A percentile compares a stretch with the other conserved stretches of the same genome.
phyloP scores from a whole-genome alignment of 495 filamentous ascomycete species.

The Chaetomidium leptoderma region DNA sequence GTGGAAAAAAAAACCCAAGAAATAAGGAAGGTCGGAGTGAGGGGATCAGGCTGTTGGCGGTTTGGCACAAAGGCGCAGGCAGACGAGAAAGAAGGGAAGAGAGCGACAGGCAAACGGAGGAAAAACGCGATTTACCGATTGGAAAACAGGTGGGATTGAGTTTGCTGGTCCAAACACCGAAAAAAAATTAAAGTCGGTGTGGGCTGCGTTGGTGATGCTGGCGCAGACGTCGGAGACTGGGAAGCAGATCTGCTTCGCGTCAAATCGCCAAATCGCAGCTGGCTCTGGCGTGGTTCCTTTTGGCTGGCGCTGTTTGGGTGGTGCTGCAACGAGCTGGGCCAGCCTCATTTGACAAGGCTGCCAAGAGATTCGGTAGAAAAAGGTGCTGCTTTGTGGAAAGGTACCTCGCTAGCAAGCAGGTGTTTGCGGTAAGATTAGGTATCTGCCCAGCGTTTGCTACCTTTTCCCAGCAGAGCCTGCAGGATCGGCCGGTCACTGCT shows the following conservation, averaged over 20 bases:
- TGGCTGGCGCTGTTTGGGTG: not conserved
- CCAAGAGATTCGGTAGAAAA: conserved; percentile 18
- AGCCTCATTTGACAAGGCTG: conserved; percentile 26
- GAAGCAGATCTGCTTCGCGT: conserved; percentile 21
- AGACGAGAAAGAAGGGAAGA: conserved; percentile 1
- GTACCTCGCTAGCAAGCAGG: not conserved
- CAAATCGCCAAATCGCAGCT: conserved; percentile 22
- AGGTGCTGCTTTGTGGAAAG: no score
- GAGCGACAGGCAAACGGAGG: conserved; percentile 1
- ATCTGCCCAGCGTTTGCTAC: not conserved
- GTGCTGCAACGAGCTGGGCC: not conserved
- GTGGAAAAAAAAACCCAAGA: conserved; percentile 14
- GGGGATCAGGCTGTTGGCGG: conserved; percentile 5
- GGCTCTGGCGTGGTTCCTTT: conserved; percentile 21
- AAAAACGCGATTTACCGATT: conserved; percentile 13
- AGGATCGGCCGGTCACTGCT: conserved; percentile 4
- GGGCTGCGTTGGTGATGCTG: conserved; percentile 14
- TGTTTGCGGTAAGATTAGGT: not conserved
- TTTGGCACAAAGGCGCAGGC: conserved; percentile 1
- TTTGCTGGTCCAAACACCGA: conserved; percentile 7
- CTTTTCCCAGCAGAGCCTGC: not conserved
- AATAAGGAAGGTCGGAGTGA: not conserved
- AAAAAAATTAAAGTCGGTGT: conserved; percentile 11
- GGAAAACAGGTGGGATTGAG: conserved; percentile 14
- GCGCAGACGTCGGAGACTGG: conserved; percentile 6